Conservation (phyloP, 1,284 basidiomycete genomes). For the Trametes versicolor region DNA sequence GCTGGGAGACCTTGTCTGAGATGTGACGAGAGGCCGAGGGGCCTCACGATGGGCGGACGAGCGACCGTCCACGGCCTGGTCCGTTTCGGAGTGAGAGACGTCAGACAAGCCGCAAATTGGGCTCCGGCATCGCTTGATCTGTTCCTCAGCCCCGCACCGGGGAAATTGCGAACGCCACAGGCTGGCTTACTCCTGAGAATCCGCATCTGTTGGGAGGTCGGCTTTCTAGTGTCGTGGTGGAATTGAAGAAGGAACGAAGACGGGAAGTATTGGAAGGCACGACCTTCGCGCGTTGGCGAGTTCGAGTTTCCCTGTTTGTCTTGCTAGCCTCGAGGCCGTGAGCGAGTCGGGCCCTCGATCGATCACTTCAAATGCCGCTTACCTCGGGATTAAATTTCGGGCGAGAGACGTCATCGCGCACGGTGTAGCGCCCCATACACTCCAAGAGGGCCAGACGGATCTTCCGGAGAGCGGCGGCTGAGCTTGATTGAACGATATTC, state of each 20-base stretch:
- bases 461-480: background rate
- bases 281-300: background rate
- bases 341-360: background rate
- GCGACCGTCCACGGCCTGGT: background rate
- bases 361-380: slow-evolving; percentile 7
- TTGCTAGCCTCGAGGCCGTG: background rate
- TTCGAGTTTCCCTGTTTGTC: background rate
- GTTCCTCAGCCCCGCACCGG: slow-evolving; percentile 7
- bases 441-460: background rate
- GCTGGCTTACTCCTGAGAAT: background rate
- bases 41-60: background rate
- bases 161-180: background rate
- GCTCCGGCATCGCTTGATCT: slow-evolving; percentile 14
- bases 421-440: background rate
- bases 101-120: slow-evolving; percentile 6
- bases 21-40: background rate
- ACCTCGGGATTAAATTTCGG: background rate
- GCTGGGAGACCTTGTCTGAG: slow-evolving; percentile 9
- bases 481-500: background rate
- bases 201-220: background rate
- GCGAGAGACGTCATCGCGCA: background rate
- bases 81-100: slow-evolving; percentile 5
- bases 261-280: background rate
- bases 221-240: background rate
- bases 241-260: background rate